Conservation (phyloP, 2,329 filamentous ascomycete species). For the Aspergillus oerlinghausenensis region DNA sequence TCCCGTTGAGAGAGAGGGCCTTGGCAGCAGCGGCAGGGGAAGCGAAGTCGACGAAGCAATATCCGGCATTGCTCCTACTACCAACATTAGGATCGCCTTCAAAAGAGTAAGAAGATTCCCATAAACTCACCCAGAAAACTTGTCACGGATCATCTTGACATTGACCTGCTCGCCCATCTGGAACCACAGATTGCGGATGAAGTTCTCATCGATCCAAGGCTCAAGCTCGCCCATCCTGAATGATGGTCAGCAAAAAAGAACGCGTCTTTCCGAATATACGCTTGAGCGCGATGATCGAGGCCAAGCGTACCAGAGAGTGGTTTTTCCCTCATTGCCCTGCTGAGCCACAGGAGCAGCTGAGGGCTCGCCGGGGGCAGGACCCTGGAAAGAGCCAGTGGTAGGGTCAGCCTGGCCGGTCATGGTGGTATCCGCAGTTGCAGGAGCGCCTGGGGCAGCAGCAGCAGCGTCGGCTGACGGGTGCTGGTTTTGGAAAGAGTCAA, state of each 20-base stretch:
- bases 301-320: constrained; percentile 50
- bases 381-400: constrained; percentile 48
- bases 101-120: constrained; percentile 4
- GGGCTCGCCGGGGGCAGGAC: constrained; percentile 42
- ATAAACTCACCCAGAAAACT: constrained; percentile 81
- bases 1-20: constrained; percentile 84
- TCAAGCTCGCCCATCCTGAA: constrained; percentile 97
- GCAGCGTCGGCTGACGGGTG: constrained; percentile 52
- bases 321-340: constrained; percentile 52
- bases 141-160: constrained; percentile 99
- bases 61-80: constrained; percentile 80
- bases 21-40: constrained; percentile 81
- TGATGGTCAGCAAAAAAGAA: constrained; percentile 1
- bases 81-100: constrained; percentile 38
- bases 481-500: constrained; percentile 60
- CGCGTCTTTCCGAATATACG: constrained; percentile 6
- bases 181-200: constrained; percentile 92
- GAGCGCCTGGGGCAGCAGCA: constrained; percentile 42
- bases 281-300: not conserved
- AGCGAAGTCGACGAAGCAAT: constrained; percentile 95
- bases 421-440: constrained; percentile 48
- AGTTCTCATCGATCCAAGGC: constrained; percentile 99
- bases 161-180: constrained; percentile 92
- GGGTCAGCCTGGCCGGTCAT: constrained; percentile 57
- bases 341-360: constrained; percentile 42